Evolutionary conservation across 164 flowering plant species (phyloP).

Genomic region (Dillenia suffruticosa): DNA sequence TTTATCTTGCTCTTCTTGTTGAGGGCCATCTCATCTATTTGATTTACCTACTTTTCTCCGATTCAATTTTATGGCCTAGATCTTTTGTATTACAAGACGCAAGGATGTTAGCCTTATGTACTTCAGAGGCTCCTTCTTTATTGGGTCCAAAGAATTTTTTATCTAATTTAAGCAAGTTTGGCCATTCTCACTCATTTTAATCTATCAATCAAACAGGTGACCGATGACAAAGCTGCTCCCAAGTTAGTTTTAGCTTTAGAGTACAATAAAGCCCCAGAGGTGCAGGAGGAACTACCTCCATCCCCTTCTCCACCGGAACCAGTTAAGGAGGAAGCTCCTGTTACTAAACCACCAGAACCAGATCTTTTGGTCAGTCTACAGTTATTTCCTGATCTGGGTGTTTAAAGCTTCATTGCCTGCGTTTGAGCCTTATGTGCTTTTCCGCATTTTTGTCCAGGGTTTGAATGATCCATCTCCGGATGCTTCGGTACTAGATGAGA

Average conservation of each 20-base stretch:
- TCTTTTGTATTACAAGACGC: too few relatives aligned
- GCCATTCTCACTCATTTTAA: not conserved
- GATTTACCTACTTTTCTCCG: too few relatives aligned
- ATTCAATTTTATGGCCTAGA: too few relatives aligned
- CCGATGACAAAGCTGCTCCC: slow-evolving; percentile 48
- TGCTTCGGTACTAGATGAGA: slow-evolving; percentile 74
- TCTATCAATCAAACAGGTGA: slow-evolving; percentile 29
- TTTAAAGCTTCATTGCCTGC: not conserved
- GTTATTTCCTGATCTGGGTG: slow-evolving; percentile 3
- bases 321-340: slow-evolving; percentile 56
- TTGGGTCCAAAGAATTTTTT: not conserved
- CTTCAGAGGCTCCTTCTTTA: too few relatives aligned
- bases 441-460: slow-evolving; percentile 37
- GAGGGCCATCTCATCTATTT: too few relatives aligned
- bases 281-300: slow-evolving; percentile 38
- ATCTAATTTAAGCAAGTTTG: not conserved
- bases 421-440: slow-evolving; percentile 1
- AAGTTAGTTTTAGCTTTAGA: slow-evolving; percentile 76
- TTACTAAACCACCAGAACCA: slow-evolving; percentile 65
- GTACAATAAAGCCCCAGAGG: slow-evolving; percentile 59
- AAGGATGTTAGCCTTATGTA: too few relatives aligned
- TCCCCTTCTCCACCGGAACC: slow-evolving; percentile 62
- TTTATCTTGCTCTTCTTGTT: too few relatives aligned
- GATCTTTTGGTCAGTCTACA: slow-evolving; percentile 69
- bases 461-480: slow-evolving; percentile 66